Evolutionary conservation across 345 rosid genomes (phyloP).

Genomic region (Sisymbrium irio): DNA sequence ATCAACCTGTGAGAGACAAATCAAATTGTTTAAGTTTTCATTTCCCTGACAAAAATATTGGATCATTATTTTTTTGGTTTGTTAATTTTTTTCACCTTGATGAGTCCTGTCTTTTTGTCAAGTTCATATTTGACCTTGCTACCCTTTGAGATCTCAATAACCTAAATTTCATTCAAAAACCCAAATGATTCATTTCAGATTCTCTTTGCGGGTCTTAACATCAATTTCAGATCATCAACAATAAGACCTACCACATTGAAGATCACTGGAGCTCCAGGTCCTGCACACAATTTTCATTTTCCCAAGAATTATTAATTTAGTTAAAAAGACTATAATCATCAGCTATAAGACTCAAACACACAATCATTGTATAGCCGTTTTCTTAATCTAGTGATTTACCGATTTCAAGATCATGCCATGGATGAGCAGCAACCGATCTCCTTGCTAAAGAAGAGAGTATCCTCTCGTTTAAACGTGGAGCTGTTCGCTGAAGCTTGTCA

Average conservation of each 20-base stretch:
- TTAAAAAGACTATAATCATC: slow-evolving; percentile 5
- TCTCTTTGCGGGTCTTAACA: not conserved
- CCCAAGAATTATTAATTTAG: not conserved
- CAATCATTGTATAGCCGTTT: not conserved
- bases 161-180: slow-evolving; percentile 43
- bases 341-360: not conserved
- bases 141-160: slow-evolving; percentile 94
- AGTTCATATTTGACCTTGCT: slow-evolving; percentile 98
- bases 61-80: not conserved
- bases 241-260: slow-evolving; percentile 66
- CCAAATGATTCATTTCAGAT: not conserved
- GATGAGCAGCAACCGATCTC: slow-evolving; percentile 95
- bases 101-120: slow-evolving; percentile 92
- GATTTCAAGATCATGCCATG: slow-evolving; percentile 99
- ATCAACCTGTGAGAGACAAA: slow-evolving; percentile 67
- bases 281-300: slow-evolving; percentile 29
- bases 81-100: slow-evolving; percentile 62
- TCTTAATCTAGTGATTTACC: slow-evolving; percentile 37
- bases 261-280: slow-evolving; percentile 90
- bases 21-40: not conserved
- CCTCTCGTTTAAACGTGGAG: slow-evolving; percentile 89
- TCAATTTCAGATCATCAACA: not conserved
- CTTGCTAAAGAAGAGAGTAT: slow-evolving; percentile 84
- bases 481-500: slow-evolving; percentile 15
- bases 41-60: not conserved